phyloP scores from a whole-genome alignment of 2,329 filamentous ascomycete genomes.

The Tolypocladium capitatum region DNA sequence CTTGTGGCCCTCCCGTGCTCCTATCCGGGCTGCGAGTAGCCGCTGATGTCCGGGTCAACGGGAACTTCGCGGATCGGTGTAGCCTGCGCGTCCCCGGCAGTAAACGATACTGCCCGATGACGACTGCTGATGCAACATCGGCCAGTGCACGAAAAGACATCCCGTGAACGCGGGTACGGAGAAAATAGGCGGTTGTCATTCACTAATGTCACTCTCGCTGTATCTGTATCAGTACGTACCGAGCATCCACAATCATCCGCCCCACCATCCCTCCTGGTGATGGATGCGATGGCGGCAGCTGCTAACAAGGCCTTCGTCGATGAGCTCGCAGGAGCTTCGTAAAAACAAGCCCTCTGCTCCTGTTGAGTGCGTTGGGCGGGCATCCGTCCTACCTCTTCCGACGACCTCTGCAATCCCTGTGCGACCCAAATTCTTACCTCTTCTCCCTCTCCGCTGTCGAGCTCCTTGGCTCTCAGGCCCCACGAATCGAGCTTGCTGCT shows the following conservation, averaged over 20 bases:
- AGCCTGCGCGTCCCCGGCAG: neutral
- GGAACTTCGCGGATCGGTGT: neutral
- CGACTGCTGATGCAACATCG: neutral
- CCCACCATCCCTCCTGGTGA: too few relatives aligned
- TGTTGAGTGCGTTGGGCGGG: neutral
- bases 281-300: neutral
- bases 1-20: too few relatives aligned
- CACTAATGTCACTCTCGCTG: too few relatives aligned
- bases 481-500: neutral
- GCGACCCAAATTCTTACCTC: neutral
- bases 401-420: neutral
- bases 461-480: constrained; percentile 5
- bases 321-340: neutral
- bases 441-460: neutral
- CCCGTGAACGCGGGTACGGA: too few relatives aligned
- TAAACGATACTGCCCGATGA: neutral
- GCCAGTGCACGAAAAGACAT: neutral
- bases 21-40: too few relatives aligned
- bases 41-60: neutral
- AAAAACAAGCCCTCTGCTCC: neutral
- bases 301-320: neutral
- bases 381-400: neutral
- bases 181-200: neutral
- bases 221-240: neutral
- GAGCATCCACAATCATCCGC: neutral